A percentile compares a stretch with the other conserved stretches of the same genome.
These are phyloP conservation scores for Karstenula rhodostoma DNA, from an alignment of 2,329 filamentous ascomycete species.

Conservation along the genomic window DNA sequence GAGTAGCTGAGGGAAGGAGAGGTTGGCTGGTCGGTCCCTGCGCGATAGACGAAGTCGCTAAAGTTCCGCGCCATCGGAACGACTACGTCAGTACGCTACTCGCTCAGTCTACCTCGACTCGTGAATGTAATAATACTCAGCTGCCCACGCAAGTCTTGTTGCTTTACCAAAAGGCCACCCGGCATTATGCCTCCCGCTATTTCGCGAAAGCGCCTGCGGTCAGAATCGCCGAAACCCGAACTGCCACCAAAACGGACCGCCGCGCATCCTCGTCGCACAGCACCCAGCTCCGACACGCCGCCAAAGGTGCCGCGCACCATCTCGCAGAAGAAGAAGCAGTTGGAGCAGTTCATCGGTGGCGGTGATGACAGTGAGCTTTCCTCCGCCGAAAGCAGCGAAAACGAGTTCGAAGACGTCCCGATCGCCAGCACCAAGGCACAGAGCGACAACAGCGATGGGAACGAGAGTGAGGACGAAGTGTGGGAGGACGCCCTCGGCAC, in stretches of 20 bases:
- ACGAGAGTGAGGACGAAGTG: constrained; percentile 51
- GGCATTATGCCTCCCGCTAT: constrained; percentile 71
- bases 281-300: constrained; percentile 55
- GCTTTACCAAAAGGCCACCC: not conserved
- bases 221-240: constrained; percentile 54
- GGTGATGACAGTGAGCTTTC: constrained; percentile 53
- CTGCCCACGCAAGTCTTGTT: not conserved
- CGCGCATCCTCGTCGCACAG: constrained; percentile 38
- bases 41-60: constrained; percentile 2
- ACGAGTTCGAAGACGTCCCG: constrained; percentile 60
- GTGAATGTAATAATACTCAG: not conserved
- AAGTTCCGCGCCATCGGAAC: constrained; percentile 11
- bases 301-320: constrained; percentile 43
- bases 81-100: constrained; percentile 8
- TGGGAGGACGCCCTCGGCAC: constrained; percentile 51
- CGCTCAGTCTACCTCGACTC: not conserved
- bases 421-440: constrained; percentile 44
- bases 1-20: not conserved
- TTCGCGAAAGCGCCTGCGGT: constrained; percentile 70
- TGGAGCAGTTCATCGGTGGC: constrained; percentile 46
- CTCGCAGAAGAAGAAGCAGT: constrained; percentile 46
- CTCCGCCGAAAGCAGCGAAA: constrained; percentile 52
- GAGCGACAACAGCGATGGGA: constrained; percentile 52
- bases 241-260: constrained; percentile 37
- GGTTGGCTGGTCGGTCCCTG: constrained; percentile 7